A percentile compares a stretch with the other conserved stretches of the same genome.
Conservation (phyloP, 202 grass and related monocot genomes). For the Musa balbisiana region DNA sequence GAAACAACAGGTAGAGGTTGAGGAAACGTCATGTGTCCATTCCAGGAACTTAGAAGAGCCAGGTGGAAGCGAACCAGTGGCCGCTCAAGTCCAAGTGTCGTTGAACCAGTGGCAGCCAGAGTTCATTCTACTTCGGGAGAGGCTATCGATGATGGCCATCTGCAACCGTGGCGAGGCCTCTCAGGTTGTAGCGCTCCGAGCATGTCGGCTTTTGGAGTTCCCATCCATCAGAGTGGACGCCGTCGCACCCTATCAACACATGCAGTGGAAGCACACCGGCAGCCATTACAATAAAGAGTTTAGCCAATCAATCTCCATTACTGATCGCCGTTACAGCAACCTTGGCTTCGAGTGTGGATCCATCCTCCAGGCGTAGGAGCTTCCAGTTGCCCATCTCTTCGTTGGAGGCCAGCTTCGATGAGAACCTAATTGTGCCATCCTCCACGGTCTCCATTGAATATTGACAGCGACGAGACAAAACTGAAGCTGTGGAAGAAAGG, state of each 20-base stretch:
- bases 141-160: neutral
- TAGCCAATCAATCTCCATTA: neutral
- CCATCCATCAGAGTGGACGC: neutral
- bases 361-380: constrained; percentile 2
- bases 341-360: constrained; percentile 7
- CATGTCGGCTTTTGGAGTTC: neutral
- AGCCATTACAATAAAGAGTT: neutral
- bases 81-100: neutral
- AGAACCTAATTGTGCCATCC: neutral
- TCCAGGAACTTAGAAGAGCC: neutral
- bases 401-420: neutral
- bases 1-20: too few species aligned
- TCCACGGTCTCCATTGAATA: neutral
- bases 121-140: too few species aligned
- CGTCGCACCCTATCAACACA: neutral
- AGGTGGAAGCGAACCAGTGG: too few species aligned
- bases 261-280: neutral
- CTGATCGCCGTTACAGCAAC: neutral
- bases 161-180: neutral
- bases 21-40: too few species aligned
- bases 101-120: neutral
- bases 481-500: too few species aligned
- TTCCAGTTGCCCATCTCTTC: neutral
- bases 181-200: neutral
- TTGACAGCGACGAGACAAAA: too few species aligned